Conservation (phyloP, 805 yeast species). For the Debaryomyces hansenii region DNA sequence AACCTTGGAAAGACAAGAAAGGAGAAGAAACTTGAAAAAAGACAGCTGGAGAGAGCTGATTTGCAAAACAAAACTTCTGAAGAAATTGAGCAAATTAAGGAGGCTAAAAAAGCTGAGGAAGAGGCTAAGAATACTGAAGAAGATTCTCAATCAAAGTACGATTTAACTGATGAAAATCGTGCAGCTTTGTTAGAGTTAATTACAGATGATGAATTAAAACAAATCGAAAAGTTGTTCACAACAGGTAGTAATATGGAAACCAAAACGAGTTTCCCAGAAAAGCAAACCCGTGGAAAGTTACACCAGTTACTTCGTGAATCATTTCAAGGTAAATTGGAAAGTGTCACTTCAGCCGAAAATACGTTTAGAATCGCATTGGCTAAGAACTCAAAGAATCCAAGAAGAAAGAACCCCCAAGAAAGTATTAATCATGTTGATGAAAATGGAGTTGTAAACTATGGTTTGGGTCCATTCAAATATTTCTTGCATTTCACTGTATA, state of each 20-base stretch:
- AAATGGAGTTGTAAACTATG: constrained; percentile 62
- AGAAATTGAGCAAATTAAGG: constrained; percentile 29
- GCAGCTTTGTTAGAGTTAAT: constrained; percentile 50
- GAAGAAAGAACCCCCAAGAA: constrained; percentile 40
- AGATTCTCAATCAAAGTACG: constrained; percentile 27
- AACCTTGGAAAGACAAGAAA: constrained; percentile 44
- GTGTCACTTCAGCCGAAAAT: constrained; percentile 70
- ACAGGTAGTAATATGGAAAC: constrained; percentile 63
- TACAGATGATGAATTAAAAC: constrained; percentile 59
- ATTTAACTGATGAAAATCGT: constrained; percentile 47
- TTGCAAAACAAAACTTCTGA: constrained; percentile 32
- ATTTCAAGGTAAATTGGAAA: constrained; percentile 73
- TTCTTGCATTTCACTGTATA: constrained; percentile 77
- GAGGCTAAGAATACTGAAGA: constrained; percentile 15
- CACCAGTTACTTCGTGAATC: constrained; percentile 77
- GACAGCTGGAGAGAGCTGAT: constrained; percentile 37
- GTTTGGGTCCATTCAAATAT: constrained; percentile 69
- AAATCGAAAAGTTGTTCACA: constrained; percentile 53
- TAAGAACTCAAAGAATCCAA: constrained; percentile 35
- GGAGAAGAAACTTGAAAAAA: constrained; percentile 47
- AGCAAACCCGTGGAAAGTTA: constrained; percentile 69
- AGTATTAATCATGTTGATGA: constrained; percentile 41
- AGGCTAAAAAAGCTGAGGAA: constrained; percentile 21
- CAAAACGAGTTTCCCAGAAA: constrained; percentile 56
- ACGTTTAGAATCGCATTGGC: constrained; percentile 63